These are phyloP conservation scores for Collybia sordida DNA, from an alignment of 768 basidiomycete genomes.

Conservation along the genomic window DNA sequence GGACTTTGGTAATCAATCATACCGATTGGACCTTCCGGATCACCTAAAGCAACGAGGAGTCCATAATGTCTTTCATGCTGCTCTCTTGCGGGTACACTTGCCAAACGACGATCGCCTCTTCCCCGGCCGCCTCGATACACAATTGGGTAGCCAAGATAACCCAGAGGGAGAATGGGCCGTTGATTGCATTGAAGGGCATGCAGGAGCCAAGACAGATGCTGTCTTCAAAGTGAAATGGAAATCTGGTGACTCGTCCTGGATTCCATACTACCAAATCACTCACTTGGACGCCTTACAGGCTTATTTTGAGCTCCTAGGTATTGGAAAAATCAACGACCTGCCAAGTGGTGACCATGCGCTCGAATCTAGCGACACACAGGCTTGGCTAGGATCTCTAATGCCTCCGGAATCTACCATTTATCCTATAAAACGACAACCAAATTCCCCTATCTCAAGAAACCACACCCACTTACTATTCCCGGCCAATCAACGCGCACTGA, in stretches of 20 bases:
- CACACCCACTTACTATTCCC: no score
- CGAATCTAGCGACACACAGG: no score
- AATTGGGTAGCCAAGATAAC: slow-evolving; percentile 13
- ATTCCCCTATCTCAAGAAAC: no score
- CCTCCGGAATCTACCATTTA: no score
- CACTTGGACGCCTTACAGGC: slow-evolving; percentile 17
- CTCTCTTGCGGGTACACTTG: slow-evolving; percentile 8
- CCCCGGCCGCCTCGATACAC: slow-evolving; percentile 25
- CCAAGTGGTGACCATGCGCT: not conserved
- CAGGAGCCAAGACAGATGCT: slow-evolving; percentile 13
- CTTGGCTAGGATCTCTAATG: no score
- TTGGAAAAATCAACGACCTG: slow-evolving; percentile 4
- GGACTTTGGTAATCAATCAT: slow-evolving; percentile 2
- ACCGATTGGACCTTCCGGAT: not conserved
- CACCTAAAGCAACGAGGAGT: not conserved
- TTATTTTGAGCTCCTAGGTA: slow-evolving; percentile 30
- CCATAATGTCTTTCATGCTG: slow-evolving; percentile 1
- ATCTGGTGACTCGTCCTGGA: slow-evolving; percentile 30
- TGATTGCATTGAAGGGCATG: slow-evolving; percentile 21
- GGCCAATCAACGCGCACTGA: no score
- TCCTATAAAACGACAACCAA: no score
- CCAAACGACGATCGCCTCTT: slow-evolving; percentile 37
- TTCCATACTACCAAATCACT: slow-evolving; percentile 21
- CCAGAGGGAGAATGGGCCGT: slow-evolving; percentile 24
- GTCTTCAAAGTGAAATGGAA: slow-evolving; percentile 28